Evolutionary conservation across 169 alveolate genomes (phyloP).

Genomic region (Plasmodium vivax): DNA sequence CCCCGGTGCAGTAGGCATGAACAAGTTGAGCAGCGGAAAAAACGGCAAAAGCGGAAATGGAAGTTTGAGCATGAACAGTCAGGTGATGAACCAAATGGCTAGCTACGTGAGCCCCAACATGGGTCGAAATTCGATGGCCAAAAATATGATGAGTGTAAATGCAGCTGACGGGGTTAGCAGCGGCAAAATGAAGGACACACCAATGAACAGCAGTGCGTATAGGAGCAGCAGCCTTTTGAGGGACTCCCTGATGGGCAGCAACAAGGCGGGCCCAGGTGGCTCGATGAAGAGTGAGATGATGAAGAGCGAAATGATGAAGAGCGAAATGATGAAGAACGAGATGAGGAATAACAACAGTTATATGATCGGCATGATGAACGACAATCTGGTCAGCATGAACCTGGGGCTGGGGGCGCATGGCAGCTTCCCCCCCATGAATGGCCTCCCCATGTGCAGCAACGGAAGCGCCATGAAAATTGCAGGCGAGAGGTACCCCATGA

Average conservation of each 20-base stretch:
- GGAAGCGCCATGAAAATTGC: background rate
- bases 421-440: background rate
- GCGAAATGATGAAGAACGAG: constrained; percentile 1
- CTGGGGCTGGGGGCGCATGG: background rate
- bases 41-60: background rate
- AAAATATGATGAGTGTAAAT: constrained; percentile 16
- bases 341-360: constrained; percentile 6
- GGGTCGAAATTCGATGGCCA: background rate
- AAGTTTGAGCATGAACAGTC: constrained; percentile 3
- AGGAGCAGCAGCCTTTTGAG: constrained; percentile 11
- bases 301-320: background rate
- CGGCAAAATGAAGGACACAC: constrained; percentile 2
- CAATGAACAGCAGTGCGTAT: constrained; percentile 12
- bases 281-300: background rate
- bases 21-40: background rate
- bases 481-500: background rate
- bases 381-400: background rate
- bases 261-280: background rate
- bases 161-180: background rate
- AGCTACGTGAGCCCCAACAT: constrained; percentile 7
- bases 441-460: background rate
- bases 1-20: background rate
- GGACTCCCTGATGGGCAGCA: background rate
- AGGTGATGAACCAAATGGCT: constrained; percentile 11
- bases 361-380: background rate